Evolutionary conservation across 2,329 filamentous ascomycete genomes (phyloP), one percentile per base, ranked within the genome.

Genomic region (Xylaria sp.): DNA sequence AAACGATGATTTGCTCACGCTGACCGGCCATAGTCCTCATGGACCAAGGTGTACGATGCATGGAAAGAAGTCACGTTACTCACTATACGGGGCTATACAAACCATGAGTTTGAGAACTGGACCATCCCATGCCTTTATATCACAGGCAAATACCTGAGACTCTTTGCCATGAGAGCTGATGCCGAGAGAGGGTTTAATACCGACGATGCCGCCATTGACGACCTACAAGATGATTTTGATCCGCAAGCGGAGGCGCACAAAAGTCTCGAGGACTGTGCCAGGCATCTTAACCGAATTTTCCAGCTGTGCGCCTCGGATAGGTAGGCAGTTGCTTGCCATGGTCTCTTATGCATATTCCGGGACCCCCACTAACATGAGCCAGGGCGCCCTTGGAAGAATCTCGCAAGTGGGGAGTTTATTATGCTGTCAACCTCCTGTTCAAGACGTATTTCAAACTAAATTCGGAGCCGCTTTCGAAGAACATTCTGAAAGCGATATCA

Each of bases 371-470:
- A 46, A 69, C 57, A 62, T 61, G 61, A 52, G 58, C 57, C 69
- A 93, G 91, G 74, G 89, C 90, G 62, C 86, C 89, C 11, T 79
- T 97, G 50, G 86, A 92, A 70, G 89, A 96, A 69, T 97, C 93
- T 7, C 86, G 94, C 57, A 99, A 97, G 83, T 99, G 94, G 94
- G 95, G 91, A 5, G 90, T 96, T 52, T 99, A 99, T 78, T 92
- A 92, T 73, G 88, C 93, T 65, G 91, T 92, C 70, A 97, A 96
- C 71, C 82, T 99, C 6, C 80, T 97, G 11, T 99, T 99, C 84
- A 97, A 97, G 76, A 97, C 92, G 1, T 97, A 97, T 74, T 99
- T 99, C 79, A 95, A 91, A 78, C 80, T 97, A 64, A 96, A 96
- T 76, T 90, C 89, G 39, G 88, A 95, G 59, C 87, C 86, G n/a